A percentile compares a stretch with the other conserved stretches of the same genome.
These are phyloP conservation scores for Xylaria sp. DNA, from an alignment of 2,329 filamentous ascomycete genomes.

Conservation along the genomic window DNA sequence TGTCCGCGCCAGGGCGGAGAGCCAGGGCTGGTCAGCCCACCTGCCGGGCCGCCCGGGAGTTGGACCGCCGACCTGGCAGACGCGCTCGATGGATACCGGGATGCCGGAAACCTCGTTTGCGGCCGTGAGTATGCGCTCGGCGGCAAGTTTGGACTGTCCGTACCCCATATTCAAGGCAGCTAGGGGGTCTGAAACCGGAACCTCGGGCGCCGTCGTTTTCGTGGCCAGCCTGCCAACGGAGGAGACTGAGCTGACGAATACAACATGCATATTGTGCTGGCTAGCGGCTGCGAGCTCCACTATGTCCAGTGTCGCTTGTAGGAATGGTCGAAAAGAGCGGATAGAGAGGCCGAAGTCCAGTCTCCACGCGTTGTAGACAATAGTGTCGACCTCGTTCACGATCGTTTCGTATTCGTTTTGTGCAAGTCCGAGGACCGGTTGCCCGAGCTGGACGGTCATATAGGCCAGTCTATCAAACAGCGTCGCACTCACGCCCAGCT, in stretches of 20 bases:
- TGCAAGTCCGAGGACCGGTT: constrained; percentile 8
- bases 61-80: constrained; percentile 18
- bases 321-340: constrained; percentile 19
- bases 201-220: background rate
- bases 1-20: constrained; percentile 16
- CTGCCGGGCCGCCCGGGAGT: background rate
- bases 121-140: constrained; percentile 14
- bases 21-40: constrained; percentile 24
- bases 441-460: constrained; percentile 4
- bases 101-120: constrained; percentile 3
- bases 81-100: constrained; percentile 13
- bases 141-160: constrained; percentile 18
- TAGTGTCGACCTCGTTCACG: constrained; percentile 9
- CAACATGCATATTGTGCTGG: constrained; percentile 4
- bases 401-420: constrained; percentile 2
- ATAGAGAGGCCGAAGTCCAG: constrained; percentile 24
- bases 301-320: constrained; percentile 4
- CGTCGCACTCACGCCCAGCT: background rate
- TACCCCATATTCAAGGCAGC: constrained; percentile 17
- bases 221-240: background rate
- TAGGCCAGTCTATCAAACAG: constrained; percentile 8
- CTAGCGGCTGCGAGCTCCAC: constrained; percentile 8
- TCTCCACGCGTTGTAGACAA: constrained; percentile 25
- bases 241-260: constrained; percentile 30
- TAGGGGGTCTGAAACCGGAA: background rate